Conservation (phyloP, 2,329 filamentous ascomycete genomes). For the Leptosphaerulina australis region DNA sequence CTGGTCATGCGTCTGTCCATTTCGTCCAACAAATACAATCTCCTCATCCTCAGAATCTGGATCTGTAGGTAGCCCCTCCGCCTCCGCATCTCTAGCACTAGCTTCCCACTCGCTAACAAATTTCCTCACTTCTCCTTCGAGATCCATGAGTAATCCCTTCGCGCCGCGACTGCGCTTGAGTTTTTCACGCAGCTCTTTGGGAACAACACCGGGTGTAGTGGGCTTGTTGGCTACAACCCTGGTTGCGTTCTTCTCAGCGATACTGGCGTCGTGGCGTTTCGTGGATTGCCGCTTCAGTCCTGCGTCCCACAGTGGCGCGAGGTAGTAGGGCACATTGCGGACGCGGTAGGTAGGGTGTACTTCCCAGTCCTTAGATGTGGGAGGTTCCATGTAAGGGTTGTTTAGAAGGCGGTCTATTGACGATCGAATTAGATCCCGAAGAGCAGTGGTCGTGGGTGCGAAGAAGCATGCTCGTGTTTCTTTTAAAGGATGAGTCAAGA, state of each 20-base stretch:
- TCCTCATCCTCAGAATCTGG: constrained; percentile 75
- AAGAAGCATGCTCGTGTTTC: neutral
- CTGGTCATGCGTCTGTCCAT: constrained; percentile 67
- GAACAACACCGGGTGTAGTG: constrained; percentile 62
- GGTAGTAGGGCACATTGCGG: constrained; percentile 81
- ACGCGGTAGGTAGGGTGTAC: constrained; percentile 80
- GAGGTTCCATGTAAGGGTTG: constrained; percentile 86
- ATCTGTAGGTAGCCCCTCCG: constrained; percentile 52
- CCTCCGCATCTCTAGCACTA: constrained; percentile 56
- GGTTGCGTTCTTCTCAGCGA: constrained; percentile 42
- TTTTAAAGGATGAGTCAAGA: constrained; percentile 1
- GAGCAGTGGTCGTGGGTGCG: too few relatives aligned
- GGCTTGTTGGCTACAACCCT: constrained; percentile 50
- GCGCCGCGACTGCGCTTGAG: constrained; percentile 82
- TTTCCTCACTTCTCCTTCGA: constrained; percentile 81
- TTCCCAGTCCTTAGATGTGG: constrained; percentile 81
- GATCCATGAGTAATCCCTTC: constrained; percentile 76
- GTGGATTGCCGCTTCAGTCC: constrained; percentile 54
- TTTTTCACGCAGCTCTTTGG: constrained; percentile 78
- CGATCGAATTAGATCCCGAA: too few relatives aligned
- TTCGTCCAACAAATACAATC: constrained; percentile 84
- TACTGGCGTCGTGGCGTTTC: constrained; percentile 46
- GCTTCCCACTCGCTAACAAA: constrained; percentile 72
- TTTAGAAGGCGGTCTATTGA: constrained; percentile 86
- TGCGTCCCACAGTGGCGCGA: constrained; percentile 84